phyloP scores from a whole-genome alignment of 2,329 filamentous ascomycete species.

The Alternaria triticimaculans region DNA sequence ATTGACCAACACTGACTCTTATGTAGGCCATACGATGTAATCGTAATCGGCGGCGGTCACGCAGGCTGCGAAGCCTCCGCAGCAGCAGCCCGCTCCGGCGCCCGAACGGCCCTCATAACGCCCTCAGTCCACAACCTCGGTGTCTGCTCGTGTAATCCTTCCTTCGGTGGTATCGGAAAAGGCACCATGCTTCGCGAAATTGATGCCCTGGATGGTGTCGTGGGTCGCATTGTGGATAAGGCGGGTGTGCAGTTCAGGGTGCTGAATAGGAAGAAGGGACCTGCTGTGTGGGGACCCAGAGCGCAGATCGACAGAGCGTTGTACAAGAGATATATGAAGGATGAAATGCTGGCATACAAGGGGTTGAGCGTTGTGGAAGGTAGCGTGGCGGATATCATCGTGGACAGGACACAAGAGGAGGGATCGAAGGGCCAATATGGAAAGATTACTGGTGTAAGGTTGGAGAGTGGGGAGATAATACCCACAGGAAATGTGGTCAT shows the following conservation, averaged over 20 bases:
- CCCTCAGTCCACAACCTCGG: constrained; percentile 88
- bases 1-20: constrained; percentile 20
- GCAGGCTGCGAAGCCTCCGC: constrained; percentile 93
- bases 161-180: constrained; percentile 98
- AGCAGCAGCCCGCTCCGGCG: constrained; percentile 86
- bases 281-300: constrained; percentile 94
- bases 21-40: constrained; percentile 80
- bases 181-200: constrained; percentile 95
- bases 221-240: constrained; percentile 88
- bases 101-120: constrained; percentile 87
- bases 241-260: constrained; percentile 93
- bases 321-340: constrained; percentile 89
- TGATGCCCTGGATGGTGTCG: constrained; percentile 90
- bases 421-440: constrained; percentile 61
- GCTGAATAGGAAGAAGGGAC: constrained; percentile 87
- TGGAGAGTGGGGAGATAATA: constrained; percentile 87
- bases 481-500: constrained; percentile 84
- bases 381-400: constrained; percentile 90
- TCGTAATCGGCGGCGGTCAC: constrained; percentile 95
- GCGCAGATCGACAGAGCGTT: constrained; percentile 93
- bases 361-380: constrained; percentile 83
- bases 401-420: constrained; percentile 63
- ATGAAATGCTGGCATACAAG: constrained; percentile 79
- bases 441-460: constrained; percentile 80
- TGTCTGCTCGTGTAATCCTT: constrained; percentile 95